phyloP scores from a whole-genome alignment of 768 basidiomycete species.

The Mycena filopes region DNA sequence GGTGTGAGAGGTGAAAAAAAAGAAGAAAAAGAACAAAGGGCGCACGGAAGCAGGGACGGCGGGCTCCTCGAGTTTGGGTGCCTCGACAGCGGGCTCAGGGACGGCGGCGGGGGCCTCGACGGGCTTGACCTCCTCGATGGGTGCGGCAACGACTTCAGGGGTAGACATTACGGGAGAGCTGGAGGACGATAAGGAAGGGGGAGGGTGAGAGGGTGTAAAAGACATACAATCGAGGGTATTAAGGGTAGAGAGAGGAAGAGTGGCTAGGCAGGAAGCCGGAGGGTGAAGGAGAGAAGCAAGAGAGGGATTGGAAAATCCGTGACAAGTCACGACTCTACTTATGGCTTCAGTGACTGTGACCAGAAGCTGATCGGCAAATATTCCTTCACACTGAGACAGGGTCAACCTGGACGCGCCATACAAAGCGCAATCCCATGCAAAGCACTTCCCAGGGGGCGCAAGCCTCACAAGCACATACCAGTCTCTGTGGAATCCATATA shows the following conservation, averaged over 20 bases:
- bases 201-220: conserved; percentile 52
- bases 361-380: background rate
- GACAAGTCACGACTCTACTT: conserved; percentile 40
- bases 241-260: conserved; percentile 67
- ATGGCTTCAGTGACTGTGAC: too few relatives aligned
- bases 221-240: conserved; percentile 50
- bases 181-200: conserved; percentile 36
- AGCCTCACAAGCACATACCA: too few relatives aligned
- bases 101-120: conserved; percentile 53
- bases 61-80: conserved; percentile 53
- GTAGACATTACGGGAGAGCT: conserved; percentile 89
- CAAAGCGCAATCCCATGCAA: too few relatives aligned
- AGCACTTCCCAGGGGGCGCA: too few relatives aligned
- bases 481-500: too few relatives aligned
- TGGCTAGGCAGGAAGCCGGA: conserved; percentile 66
- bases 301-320: conserved; percentile 62
- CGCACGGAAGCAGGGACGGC: conserved; percentile 45
- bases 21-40: conserved; percentile 14
- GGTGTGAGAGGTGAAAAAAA: conserved; percentile 20
- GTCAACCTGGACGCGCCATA: too few relatives aligned
- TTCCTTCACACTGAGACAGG: too few relatives aligned
- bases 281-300: conserved; percentile 61
- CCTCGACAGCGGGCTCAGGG: conserved; percentile 49
- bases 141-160: conserved; percentile 62
- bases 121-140: conserved; percentile 65